Evolutionary conservation across 768 basidiomycete species (phyloP).

Genomic region (Nidularia pulvinata): DNA sequence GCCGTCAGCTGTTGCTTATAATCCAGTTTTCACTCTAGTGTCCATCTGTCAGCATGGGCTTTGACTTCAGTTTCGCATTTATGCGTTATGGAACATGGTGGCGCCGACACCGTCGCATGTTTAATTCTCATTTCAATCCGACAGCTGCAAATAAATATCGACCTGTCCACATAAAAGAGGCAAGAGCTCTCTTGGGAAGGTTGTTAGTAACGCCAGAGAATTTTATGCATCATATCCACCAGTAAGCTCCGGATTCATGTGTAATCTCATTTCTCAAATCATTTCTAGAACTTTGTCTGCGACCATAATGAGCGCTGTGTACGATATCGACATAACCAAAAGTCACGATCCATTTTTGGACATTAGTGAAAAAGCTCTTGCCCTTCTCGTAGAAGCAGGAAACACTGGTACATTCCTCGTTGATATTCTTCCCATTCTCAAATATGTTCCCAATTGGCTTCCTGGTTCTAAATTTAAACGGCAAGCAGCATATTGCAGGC

Average conservation of each 20-base stretch:
- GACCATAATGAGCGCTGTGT: neutral
- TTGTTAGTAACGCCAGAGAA: neutral
- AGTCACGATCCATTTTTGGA: neutral
- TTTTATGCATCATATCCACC: neutral
- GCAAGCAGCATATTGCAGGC: neutral
- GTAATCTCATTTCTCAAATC: neutral
- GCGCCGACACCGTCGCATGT: neutral
- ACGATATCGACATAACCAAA: neutral
- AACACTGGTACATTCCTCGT: neutral
- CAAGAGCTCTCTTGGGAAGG: neutral
- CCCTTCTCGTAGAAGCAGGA: neutral
- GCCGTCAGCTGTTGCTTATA: neutral
- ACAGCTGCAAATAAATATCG: neutral
- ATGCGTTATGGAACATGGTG: neutral
- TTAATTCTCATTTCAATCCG: neutral
- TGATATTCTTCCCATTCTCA: neutral
- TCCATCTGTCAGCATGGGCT: neutral
- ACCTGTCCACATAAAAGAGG: neutral
- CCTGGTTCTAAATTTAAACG: neutral
- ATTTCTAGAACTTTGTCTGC: neutral
- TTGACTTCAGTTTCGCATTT: neutral
- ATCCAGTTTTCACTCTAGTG: neutral
- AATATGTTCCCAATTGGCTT: neutral
- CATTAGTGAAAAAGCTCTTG: neutral
- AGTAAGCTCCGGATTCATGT: neutral